Base-by-base conservation (phyloP, 2,329 filamentous ascomycete genomes). In the Hypoxylon sp. region DNA sequence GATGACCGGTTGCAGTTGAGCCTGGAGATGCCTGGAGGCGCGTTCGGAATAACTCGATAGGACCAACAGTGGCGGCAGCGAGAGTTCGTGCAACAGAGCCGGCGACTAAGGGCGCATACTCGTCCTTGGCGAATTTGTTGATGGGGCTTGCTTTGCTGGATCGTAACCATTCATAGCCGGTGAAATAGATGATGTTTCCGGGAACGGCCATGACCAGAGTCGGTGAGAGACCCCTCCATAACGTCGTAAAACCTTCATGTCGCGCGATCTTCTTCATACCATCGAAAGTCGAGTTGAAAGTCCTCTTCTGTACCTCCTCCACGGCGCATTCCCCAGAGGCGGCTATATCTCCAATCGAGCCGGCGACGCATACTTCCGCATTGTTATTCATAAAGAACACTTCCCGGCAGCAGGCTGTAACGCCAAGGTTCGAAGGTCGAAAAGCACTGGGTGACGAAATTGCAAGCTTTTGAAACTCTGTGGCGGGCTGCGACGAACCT, bases 101-200 rank as follows among this genome's bases (percentile, higher is more conserved):
- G 2, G 93, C 93, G 0, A 92, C 84, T 1, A 99, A 85, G 0
- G 96, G 94, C 5, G 92, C 89, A 73, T 93, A 93, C 7, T 88
- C 86, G 72, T 95, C 92, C 13, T 87, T 86, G 8, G 91, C 78
- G 19, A 86, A 73, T 46, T 83, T 84, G 37, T 86, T 86, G 69
- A 98, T 87, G 0, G 94, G 94, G 73, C 93, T 97, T 46, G 82
- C 82, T 0, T 84, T 83, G 74, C 93, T 92, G 71, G 87, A 92
- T 37, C 96, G 90, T 65, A 99, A 80, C 92, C 94, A 98, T 77
- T 99, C 96, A 80, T 99, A 99, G 42, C 96, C 96, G 11, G 96
- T 97, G 76, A 98, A 98, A 81, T 99, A 99, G 72, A 99, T 98
- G 73, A 99, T 96, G 78, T 99, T 99, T 27, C 91, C 93, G 0